Base-by-base conservation (phyloP, 139 green algal species). In the Picochlorum costavermella region DNA sequence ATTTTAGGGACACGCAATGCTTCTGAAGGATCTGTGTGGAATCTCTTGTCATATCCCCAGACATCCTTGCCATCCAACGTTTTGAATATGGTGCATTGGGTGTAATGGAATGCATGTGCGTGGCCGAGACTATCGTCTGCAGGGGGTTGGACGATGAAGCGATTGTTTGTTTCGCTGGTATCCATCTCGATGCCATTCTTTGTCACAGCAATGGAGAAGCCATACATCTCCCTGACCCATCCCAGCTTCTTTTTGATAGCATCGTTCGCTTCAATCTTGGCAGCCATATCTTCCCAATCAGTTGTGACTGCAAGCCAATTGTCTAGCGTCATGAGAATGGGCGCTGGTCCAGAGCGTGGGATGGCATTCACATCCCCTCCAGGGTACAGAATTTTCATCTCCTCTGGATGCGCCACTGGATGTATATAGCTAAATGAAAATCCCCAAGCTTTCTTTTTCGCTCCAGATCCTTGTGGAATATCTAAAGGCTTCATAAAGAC, bases 221-320 rank as follows among this genome's bases (percentile, higher is more conserved):
- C 88, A 56, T 95, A 95, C 90, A 96, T 96, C 73, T 96, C 90
- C 2, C 90, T 40, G 65, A 94, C 83, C 86, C 76, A 97, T 50
- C 72, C 77, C 33, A 92, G 68, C 56, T 72, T 50, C 25, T 90
- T 75, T 43, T 86, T 80, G 3, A 72, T 56, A 3, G 69, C 73
- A 12, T 56, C 46, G 61, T 90, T 75, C 9, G 55, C 67, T 69
- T 97, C 91, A 44, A 97, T 95, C 40, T 66, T 61, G 0, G 74
- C 78, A 1, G 89, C 84, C 25, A 88, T 56, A 10, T 62, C 60
- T 75, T 94, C 85, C 90, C 88, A 97, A 31, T 88, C 82, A 0
- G 72, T 78, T 2, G 57, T 78, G 2, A 95, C 71, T 64, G 58
- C 60, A 20, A 49, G 23, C 74, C 76, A 80, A 58, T 95, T 80